Evolutionary conservation across 495 filamentous ascomycete species (phyloP), one percentile per base, ranked within the genome.

Genomic region (Aspergillus taichungensis): DNA sequence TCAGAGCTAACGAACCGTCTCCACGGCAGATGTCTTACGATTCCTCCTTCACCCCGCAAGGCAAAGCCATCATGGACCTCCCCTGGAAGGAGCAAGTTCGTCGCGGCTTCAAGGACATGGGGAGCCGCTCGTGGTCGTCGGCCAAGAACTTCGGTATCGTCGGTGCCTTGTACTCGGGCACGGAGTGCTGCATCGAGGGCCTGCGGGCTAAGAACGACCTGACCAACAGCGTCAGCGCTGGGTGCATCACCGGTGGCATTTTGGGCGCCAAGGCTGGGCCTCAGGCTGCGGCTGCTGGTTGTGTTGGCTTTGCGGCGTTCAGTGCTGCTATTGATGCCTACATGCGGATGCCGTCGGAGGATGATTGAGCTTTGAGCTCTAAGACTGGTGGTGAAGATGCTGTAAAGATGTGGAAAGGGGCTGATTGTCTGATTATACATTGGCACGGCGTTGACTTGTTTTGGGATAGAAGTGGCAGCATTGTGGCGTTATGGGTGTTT

Each of bases 101-200:
- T 42, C 61, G 68, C 59, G 92, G 92, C 18, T 90, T 98, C 72
- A 87, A 83, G 54, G 92, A 98, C 63, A 96, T 97, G 88, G 90
- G 90, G 38, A 53, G 74, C 35, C 80, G 90, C 8, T 86, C 86
- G 11, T 92, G 72, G 67, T 84, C 82, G 56, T 86, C 83, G 6
- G 92, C 89, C 12, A 94, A 94, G 70, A 96, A 95, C 65, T 98
- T 98, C 67, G 94, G 85, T 24, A 77, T 85, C 36, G 83, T 98
- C 36, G 92, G 92, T 40, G 85, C 88, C 0, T 75, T 97, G 7
- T 98, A 91, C 68, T 73, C 78, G 11, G 94, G 92, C 14, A 94
- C 90, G 9, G 92, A 98, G 69, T 98, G 92, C 69, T 87, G 84
- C 42, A 90, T 98, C 49, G 94, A 97, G 61, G 90, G 88, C 0